phyloP scores from a whole-genome alignment of 2,329 filamentous ascomycete species.

The Alternaria panax region DNA sequence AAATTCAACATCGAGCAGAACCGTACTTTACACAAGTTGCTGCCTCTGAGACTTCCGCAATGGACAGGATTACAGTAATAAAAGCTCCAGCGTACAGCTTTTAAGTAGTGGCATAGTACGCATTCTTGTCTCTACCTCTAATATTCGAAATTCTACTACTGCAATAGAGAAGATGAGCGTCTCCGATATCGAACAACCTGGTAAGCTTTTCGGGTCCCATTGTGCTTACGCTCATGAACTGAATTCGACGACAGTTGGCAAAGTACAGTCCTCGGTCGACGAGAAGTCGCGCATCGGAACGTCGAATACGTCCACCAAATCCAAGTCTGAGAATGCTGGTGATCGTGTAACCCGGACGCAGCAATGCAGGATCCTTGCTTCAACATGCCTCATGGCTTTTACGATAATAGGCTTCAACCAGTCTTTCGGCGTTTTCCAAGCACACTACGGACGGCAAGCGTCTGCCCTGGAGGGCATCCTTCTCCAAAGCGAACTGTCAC shows the following conservation, averaged over 20 bases:
- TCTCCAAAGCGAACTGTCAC: constrained; percentile 10
- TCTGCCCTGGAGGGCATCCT: constrained; percentile 24
- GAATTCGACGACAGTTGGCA: neutral
- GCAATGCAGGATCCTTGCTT: constrained; percentile 22
- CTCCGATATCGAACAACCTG: neutral
- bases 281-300: neutral
- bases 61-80: neutral
- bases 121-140: no score
- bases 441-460: constrained; percentile 27
- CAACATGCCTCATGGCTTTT: constrained; percentile 24
- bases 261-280: neutral
- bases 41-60: neutral
- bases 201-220: neutral
- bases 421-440: constrained; percentile 28
- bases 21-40: neutral
- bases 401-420: constrained; percentile 27
- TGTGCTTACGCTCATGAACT: neutral
- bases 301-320: neutral
- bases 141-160: neutral
- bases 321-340: constrained; percentile 10
- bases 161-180: neutral
- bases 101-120: neutral
- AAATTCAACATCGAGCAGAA: neutral
- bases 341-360: constrained; percentile 22
- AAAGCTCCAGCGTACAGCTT: neutral